Evolutionary conservation across 192 early-diverging fungal species (phyloP).

Genomic region (Gigaspora rosea): DNA sequence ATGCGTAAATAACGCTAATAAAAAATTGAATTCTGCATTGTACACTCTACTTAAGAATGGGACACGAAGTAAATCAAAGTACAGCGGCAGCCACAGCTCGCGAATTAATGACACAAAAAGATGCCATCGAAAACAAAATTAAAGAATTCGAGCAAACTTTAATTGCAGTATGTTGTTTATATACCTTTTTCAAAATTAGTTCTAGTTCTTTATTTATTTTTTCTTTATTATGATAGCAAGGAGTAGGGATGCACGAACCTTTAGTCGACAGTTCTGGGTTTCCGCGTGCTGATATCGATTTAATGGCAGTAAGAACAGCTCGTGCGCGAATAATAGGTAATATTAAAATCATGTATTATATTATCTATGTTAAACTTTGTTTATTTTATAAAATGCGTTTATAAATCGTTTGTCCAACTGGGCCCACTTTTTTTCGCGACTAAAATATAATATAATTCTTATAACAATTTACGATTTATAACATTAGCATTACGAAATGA

Average conservation of each 20-base stretch:
- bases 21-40: no score
- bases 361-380: not conserved
- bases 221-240: constrained; percentile 39
- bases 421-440: no score
- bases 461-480: not conserved
- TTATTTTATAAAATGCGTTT: not conserved
- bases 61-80: not conserved
- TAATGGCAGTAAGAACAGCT: constrained; percentile 48
- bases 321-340: constrained; percentile 42
- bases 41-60: not conserved
- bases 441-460: no score
- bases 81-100: constrained; percentile 35
- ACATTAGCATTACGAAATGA: constrained; percentile 51
- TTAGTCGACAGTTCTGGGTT: constrained; percentile 52
- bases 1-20: no score
- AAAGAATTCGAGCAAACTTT: constrained; percentile 42
- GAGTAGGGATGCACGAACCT: constrained; percentile 50
- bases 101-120: constrained; percentile 51
- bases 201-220: not conserved
- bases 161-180: constrained; percentile 32
- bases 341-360: not conserved
- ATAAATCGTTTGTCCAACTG: no score
- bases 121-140: constrained; percentile 48
- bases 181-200: no score
- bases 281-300: constrained; percentile 56